Evolutionary conservation across 768 basidiomycete genomes (phyloP).

Genomic region (Mycena pura): DNA sequence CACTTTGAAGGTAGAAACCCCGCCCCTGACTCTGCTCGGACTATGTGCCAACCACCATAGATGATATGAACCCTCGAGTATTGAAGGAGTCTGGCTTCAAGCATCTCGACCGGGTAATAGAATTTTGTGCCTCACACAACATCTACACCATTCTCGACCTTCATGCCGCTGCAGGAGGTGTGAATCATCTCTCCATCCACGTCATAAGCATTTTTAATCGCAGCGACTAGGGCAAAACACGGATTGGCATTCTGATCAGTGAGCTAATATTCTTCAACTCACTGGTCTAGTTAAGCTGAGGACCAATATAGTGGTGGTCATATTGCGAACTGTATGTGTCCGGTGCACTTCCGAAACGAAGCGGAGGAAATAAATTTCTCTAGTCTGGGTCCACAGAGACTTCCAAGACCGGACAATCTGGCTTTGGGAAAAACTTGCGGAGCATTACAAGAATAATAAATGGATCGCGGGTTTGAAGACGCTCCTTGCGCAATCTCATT

Average conservation of each 20-base stretch:
- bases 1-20: constrained; percentile 64
- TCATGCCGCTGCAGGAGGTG: constrained; percentile 72
- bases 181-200: not conserved
- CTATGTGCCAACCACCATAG: constrained; percentile 25
- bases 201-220: not conserved
- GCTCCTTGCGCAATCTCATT: not conserved
- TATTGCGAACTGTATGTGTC: constrained; percentile 59
- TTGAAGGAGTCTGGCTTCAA: constrained; percentile 79
- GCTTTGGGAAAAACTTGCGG: constrained; percentile 80
- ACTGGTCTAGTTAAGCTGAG: too few relatives aligned
- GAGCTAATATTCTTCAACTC: too few relatives aligned
- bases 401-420: constrained; percentile 81
- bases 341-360: not conserved
- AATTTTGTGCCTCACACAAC: constrained; percentile 73
- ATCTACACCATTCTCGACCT: constrained; percentile 86
- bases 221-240: constrained; percentile 58
- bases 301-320: too few relatives aligned
- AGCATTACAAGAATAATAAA: constrained; percentile 76
- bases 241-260: constrained; percentile 84
- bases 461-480: constrained; percentile 67
- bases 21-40: not conserved
- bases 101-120: constrained; percentile 83
- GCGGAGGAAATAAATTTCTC: not conserved
- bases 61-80: constrained; percentile 82
- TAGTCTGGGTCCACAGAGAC: constrained; percentile 85